Evolutionary conservation across 169 alveolate species (phyloP), one percentile per base, ranked within the genome.

Genomic region (Eimeria brunetti): DNA sequence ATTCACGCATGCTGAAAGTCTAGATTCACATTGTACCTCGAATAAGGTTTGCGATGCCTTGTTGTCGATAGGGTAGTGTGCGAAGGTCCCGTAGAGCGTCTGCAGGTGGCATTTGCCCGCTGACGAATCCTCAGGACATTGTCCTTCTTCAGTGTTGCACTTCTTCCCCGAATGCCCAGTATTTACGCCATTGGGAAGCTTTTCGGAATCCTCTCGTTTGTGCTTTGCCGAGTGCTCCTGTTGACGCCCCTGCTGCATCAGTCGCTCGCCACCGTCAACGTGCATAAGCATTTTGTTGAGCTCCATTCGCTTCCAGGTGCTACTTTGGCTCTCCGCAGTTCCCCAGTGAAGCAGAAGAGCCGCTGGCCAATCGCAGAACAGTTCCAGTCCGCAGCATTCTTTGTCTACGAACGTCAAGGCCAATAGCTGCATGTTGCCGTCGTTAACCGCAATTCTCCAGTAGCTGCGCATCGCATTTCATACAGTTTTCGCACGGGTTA

Each of bases 341-440:
- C 92, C 92, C 92, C 92, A 86, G 30, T 86, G 92, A 22, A 86
- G 81, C 92, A 86, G 53, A 49, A 86, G 81, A 62, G 92, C 92
- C 0, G 92, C 92, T 36, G 92, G 92, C 92, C 92, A 86, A 30
- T 86, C 53, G 92, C 92, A 86, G 51, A 86, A 86, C 67, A 86
- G 41, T n/a, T 86, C 92, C 49, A 86, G 12, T n/a, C 92, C 92
- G 81, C 92, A 86, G 58, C 64, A 46, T 38, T 62, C 92, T 24
- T 62, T 86, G 92, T 62, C 60, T 20, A 56, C 92, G 71, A 60
- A 86, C n/a, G 92, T 86, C 92, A 86, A 27, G 22, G 71, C 75
- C 92, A 86, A 7, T 8, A 86, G 81, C 51, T 86, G 92, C 92
- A 86, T 86, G 60, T 64, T 67, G 44, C 92, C 92, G 51, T 86